Evolutionary conservation across 352 stramenopile species (phyloP), one percentile per base, ranked within the genome.

Genomic region (Globisporangium acanthophoron): DNA sequence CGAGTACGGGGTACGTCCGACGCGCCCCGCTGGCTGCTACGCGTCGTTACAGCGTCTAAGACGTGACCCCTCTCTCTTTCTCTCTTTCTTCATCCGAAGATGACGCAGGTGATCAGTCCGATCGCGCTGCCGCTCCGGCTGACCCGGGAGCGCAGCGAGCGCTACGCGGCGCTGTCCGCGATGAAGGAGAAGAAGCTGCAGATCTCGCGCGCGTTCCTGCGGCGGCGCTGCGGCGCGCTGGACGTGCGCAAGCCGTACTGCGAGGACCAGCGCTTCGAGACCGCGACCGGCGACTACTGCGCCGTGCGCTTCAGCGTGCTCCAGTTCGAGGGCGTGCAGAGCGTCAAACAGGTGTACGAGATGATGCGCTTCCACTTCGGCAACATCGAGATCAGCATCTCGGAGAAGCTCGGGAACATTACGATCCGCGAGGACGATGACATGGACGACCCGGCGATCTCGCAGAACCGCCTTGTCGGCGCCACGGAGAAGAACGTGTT

Each of bases 351-450:
- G 37, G 71, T 85, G 41, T 80, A 74, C 46, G 77, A 87, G n/a
- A 53, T 75, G 5, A 61, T 80, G 33, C 52, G 69, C 15, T 85
- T 84, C 37, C 84, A 80, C 54, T 78, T 71, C 35, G 65, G 62
- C 61, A 90, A 87, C 56, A 65, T 80, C 7, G 80, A 90, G 62
- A 85, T 90, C 59, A 82, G 76, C 37, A 80, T 88, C 60, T 88
- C 80, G 7, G 80, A 90, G 56, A 75, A 63, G 7, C 65, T 81
- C 0, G 80, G 78, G 20, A 76, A 84, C 54, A 85, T 90, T 46
- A 90, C 77, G 15, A 85, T 90, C 55, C 75, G 80, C 29, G 80
- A 90, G 45, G 78, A 90, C 47, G 80, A 90, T 58, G 77, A 88
- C 54, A 69, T 65, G 48, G 62, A 65, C 51, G 65, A 65, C 43